Evolutionary conservation across 495 filamentous ascomycete genomes (phyloP), one percentile per base, ranked within the genome.

Genomic region (Penicillium maclennaniae): DNA sequence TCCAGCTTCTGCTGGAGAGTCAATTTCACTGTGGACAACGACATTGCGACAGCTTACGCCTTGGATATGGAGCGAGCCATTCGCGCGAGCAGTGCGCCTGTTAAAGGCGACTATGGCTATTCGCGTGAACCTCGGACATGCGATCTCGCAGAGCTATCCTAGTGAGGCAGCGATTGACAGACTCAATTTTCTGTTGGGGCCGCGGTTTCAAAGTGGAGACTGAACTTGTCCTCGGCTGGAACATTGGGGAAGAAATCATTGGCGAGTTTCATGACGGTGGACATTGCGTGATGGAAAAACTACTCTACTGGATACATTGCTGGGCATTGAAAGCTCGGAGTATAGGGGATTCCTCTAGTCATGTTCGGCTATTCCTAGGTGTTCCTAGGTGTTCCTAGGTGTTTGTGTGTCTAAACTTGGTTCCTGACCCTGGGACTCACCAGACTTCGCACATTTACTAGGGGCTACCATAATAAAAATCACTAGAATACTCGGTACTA

Each of bases 1-100:
- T 74, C 69, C 37, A 74, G 58, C 42, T 68, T 69, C 56, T 71
- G 65, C 16, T 41, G 15, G 7, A 67, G 38, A 10, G 69, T 63
- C 57, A 73, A 65, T 25, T 52, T 51, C 8, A 55, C 51, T 23
- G 54, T 51, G 17, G 52, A 31, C 8, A 63, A 31, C 9, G 59
- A 54, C 62, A 65, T 65, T 14, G 8, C 55, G 51, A 12, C 15
- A 28, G 23, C 23, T 23, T 23, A 23, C 23, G 5, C 23, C 23
- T 12, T 12, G 51, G 27, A 4, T 1, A 34, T 34, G 40, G 39
- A 38, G 16, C 16, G 10, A 21, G 12, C 14, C n/a, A 36, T 14
- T 14, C 17, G 17, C 40, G 26, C 38, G 41, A 36, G 38, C 48
- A 40, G 14, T 26, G 38, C 16, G 38, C 48, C 48, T 51, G 38